A percentile compares a stretch with the other conserved stretches of the same genome.
Evolutionary conservation across 305 asterid species (phyloP).

Genomic region (Coffea humblotiana): DNA sequence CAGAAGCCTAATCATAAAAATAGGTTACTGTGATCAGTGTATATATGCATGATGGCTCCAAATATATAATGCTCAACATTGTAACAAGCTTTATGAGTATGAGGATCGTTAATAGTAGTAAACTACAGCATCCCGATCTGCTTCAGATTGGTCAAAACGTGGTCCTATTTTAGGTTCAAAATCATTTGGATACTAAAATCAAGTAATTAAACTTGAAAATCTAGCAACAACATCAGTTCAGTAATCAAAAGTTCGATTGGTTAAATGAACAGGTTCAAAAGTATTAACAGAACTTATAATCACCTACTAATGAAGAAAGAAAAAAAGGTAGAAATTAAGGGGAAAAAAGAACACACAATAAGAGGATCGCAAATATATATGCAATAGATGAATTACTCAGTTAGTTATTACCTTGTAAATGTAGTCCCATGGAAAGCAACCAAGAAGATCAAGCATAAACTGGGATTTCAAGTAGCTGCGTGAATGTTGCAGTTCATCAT

Average conservation of each 20-base stretch:
- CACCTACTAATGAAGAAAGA: background rate
- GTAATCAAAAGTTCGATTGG: background rate
- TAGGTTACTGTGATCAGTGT: background rate
- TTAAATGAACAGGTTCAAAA: background rate
- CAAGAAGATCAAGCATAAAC: slow-evolving; percentile 55
- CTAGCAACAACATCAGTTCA: no score
- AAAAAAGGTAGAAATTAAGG: background rate
- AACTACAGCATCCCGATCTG: no score
- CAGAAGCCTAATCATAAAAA: slow-evolving; percentile 39
- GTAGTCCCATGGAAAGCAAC: slow-evolving; percentile 78
- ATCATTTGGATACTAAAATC: background rate
- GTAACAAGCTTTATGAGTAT: background rate
- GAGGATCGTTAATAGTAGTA: background rate
- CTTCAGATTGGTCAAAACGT: background rate
- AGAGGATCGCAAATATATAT: background rate
- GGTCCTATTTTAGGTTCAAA: background rate
- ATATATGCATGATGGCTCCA: background rate
- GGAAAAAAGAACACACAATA: background rate
- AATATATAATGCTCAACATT: background rate
- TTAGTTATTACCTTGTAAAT: slow-evolving; percentile 49
- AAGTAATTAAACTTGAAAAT: background rate
- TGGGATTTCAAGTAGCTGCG: slow-evolving; percentile 60
- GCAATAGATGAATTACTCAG: background rate
- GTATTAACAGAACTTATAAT: background rate
- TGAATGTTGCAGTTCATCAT: slow-evolving; percentile 2